Evolutionary conservation across 257 asterid species (phyloP).

Genomic region (Solanum pimpinellifolium): DNA sequence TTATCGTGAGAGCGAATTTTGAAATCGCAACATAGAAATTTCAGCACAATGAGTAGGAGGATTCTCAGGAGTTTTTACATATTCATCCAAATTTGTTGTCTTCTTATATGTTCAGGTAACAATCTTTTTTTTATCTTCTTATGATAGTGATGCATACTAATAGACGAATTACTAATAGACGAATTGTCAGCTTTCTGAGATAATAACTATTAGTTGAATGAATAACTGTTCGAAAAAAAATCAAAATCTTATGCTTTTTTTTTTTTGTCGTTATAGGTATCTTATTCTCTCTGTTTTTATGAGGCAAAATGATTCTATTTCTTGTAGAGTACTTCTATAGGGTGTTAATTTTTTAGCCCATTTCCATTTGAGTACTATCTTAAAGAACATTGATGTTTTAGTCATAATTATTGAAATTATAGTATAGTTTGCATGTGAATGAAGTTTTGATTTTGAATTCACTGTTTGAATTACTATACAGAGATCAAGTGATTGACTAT

Average conservation of each 20-base stretch:
- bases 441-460: not conserved
- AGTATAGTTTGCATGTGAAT: not conserved
- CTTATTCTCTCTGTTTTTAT: not conserved
- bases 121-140: not conserved
- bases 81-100: slow-evolving; percentile 28
- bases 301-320: not conserved
- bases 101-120: slow-evolving; percentile 42
- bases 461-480: not conserved
- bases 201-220: no score
- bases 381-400: not conserved
- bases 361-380: not conserved
- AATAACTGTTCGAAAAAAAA: no score
- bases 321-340: not conserved
- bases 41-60: slow-evolving; percentile 28
- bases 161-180: not conserved
- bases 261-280: not conserved
- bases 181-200: no score
- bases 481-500: not conserved
- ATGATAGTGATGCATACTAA: not conserved
- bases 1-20: not conserved
- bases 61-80: slow-evolving; percentile 9
- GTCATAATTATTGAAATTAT: not conserved
- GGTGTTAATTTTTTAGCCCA: not conserved
- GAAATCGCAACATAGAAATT: not conserved
- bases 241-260: not conserved